A percentile compares a stretch with the other conserved stretches of the same genome.
Evolutionary conservation across 192 early-diverging fungal species (phyloP).

Genomic region (Entomortierella chlamydospora): DNA sequence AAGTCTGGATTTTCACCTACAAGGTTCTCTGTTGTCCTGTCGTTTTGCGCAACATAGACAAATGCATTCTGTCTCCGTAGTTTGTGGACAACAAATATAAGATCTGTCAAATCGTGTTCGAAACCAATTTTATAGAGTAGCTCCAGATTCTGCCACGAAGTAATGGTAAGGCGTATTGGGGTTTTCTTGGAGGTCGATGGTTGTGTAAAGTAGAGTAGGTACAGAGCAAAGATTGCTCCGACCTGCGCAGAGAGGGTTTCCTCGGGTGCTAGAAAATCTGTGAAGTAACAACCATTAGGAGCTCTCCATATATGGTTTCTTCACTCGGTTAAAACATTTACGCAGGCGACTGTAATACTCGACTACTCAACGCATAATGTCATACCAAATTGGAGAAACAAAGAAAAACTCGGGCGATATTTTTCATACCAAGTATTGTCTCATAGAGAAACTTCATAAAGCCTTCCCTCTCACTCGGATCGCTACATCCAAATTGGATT

Average conservation of each 20-base stretch:
- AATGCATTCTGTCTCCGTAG: slow-evolving; percentile 14
- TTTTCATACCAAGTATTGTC: slow-evolving; percentile 10
- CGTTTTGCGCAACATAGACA: slow-evolving; percentile 11
- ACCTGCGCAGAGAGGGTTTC: not conserved
- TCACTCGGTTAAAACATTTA: no score
- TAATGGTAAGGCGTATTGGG: slow-evolving; percentile 13
- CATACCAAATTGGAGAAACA: no score
- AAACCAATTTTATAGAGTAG: slow-evolving; percentile 18
- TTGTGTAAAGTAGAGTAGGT: slow-evolving; percentile 32
- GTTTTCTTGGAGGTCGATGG: slow-evolving; percentile 8
- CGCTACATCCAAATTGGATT: slow-evolving; percentile 19
- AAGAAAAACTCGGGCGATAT: not conserved
- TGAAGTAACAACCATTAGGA: no score
- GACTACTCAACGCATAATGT: not conserved
- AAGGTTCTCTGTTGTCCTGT: not conserved
- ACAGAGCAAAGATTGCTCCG: slow-evolving; percentile 14
- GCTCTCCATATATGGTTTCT: no score
- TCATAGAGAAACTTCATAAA: slow-evolving; percentile 8
- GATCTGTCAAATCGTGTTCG: slow-evolving; percentile 2
- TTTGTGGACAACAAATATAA: slow-evolving; percentile 20
- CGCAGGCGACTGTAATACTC: no score
- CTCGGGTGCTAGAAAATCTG: slow-evolving; percentile 8
- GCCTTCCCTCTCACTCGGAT: not conserved
- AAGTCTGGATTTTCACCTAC: not conserved
- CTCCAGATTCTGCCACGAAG: slow-evolving; percentile 4